Base-by-base conservation (phyloP, 495 filamentous ascomycete species). In the Tuber calosporum region DNA sequence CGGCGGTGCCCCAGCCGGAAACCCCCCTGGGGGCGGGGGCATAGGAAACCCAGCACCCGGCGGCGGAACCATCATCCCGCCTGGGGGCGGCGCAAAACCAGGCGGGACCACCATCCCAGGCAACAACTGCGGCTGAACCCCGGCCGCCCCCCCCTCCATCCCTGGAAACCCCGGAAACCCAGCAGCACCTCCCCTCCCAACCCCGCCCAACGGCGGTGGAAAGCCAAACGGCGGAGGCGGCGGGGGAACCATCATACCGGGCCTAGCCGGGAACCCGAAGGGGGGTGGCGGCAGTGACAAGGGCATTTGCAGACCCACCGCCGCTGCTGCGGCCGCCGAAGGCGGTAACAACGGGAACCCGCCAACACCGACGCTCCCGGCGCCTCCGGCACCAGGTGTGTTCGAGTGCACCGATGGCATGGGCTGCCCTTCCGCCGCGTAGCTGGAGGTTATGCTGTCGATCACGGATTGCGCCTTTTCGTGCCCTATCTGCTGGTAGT, bases 401-500 rank as follows among this genome's bases (percentile, higher is more conserved):
- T 71, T 75, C 34, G 62, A 70, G 11, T 73, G 73, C n/a, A 84
- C 85, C 70, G 84, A 86, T 66, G 87, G 87, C 77, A 85, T 84
- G 74, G 91, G 87, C 83, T 97, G 92, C 81, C 95, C 95, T 82
- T 95, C 95, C 75, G 93, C 93, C 66, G 90, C 91, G 86, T 99
- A 98, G 39, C 93, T 95, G 48, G 88, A 90, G 20, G 95, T 98
- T 83, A 99, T 99, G 71, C 89, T 92, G 85, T 99, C 95, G 82
- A 99, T 99, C 72, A 99, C 96, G 45, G 90, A 93, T 83, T 99
- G 95, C 39, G 96, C 94, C 84, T 98, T 97, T 84, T 98, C 95
- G 83, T 97, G 94, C 71, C 94, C 94, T 83, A 99, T 97, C 86
- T 97, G 92, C 85, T 97, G 93, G 84, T 99, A 99, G 85, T 99